Evolutionary conservation across 2,329 filamentous ascomycete genomes (phyloP).

Genomic region (Fusarium oxysporum): DNA sequence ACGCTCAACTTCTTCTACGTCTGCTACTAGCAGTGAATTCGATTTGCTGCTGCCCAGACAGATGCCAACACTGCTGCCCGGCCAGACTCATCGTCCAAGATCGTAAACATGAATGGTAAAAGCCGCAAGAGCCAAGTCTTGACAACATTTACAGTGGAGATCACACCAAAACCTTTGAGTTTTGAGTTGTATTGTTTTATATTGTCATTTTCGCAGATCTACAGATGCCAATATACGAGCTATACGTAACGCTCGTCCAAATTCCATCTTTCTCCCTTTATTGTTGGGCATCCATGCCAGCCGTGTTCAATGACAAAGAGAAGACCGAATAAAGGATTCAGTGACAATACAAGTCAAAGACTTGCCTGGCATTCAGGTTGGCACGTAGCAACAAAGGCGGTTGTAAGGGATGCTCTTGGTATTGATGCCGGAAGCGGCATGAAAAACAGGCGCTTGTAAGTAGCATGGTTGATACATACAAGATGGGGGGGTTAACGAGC

Average conservation of each 20-base stretch:
- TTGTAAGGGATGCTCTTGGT: slow-evolving; percentile 12
- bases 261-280: neutral
- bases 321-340: neutral
- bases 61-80: neutral
- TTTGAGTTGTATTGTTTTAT: slow-evolving; percentile 23
- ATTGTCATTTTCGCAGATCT: slow-evolving; percentile 21
- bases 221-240: slow-evolving; percentile 23
- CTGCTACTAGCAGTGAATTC: neutral
- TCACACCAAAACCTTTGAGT: neutral
- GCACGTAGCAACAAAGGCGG: slow-evolving; percentile 1
- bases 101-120: neutral
- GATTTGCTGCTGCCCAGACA: neutral
- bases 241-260: neutral
- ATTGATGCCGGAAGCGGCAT: slow-evolving; percentile 23
- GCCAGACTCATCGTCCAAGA: neutral
- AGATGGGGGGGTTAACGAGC: slow-evolving; percentile 3
- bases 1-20: neutral
- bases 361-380: slow-evolving; percentile 9
- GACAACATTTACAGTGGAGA: neutral
- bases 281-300: slow-evolving; percentile 1
- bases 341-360: slow-evolving; percentile 6
- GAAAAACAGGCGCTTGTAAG: neutral
- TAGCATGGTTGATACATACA: slow-evolving; percentile 8
- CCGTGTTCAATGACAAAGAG: neutral
- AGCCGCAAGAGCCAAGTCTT: neutral